Base-by-base conservation (phyloP, 257 asterid species). In the Rauvolfia tetraphylla region DNA sequence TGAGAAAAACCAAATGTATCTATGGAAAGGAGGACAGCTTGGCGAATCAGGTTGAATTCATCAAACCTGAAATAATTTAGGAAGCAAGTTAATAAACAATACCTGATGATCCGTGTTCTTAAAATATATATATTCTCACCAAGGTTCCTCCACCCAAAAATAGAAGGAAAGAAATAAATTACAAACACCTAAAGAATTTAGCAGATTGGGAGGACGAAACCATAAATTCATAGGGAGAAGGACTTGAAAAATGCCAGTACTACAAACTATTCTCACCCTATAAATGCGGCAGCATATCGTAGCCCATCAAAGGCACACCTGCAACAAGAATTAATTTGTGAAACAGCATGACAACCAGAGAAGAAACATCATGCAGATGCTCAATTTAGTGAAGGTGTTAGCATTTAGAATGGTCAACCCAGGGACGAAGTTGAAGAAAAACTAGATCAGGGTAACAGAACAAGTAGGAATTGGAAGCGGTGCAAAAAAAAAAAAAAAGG, bases 261-360 rank as follows among this genome's bases (percentile, higher is more conserved):
- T 59, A 17, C 48, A 73, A 29, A 53, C 29, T 69, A 74, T 67
- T 67, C 97, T 87, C 79, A 93, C 98, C 98, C 98, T 46, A 91
- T 82, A 83, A 92, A 95, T 72, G 99, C 97, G 51, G 99, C 90
- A 80, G 96, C 96, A 79, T 91, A 92, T 79, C 99, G 88, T 76
- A 95, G 97, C 79, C 99, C 99, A 84, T 95, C 99, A 74, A 95
- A 92, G 68, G 98, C 90, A 82, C 99, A 95, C 98, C 97, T 93
- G 84, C 85, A 46, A 85, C 44, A 69, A 80, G 59, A 63, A 68
- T 42, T 71, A 39, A 46, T 29, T 25, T 22, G 70, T 72, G 73
- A 83, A 79, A 75, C 77, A 79, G 71, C 76, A 70, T 51, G 39
- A 74, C 61, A 66, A 27, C 42, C 59, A 78, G 59, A 38, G 72